Conservation (phyloP, 371 early-diverging fungal species). For the Mortierella sp. region DNA sequence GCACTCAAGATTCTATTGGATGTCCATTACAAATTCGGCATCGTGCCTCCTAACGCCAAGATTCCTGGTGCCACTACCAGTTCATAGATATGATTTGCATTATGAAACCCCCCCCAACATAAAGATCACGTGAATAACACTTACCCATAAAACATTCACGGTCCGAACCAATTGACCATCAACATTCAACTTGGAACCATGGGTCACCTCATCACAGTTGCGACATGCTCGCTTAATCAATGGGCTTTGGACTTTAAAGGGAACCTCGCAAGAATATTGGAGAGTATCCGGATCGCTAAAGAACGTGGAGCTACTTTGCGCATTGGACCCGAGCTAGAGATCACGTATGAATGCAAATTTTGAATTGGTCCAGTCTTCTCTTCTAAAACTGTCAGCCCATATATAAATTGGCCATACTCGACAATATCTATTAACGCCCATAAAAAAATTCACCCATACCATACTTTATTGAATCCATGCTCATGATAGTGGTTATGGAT, state of each 20-base stretch:
- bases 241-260: slow-evolving; percentile 98
- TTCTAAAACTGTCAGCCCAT: not conserved
- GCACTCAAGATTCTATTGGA: slow-evolving; percentile 75
- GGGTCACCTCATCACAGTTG: slow-evolving; percentile 75
- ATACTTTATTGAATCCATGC: no score
- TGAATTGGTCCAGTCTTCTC: slow-evolving; percentile 10
- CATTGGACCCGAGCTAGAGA: slow-evolving; percentile 97
- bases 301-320: slow-evolving; percentile 85
- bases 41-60: slow-evolving; percentile 47
- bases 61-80: slow-evolving; percentile 27
- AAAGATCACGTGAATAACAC: no score
- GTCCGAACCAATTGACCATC: not conserved
- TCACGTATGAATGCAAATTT: slow-evolving; percentile 72
- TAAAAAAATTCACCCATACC: no score
- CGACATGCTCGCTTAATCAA: slow-evolving; percentile 93
- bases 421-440: not conserved
- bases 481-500: slow-evolving; percentile 90
- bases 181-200: slow-evolving; percentile 37
- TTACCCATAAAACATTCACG: not conserved
- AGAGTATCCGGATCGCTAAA: slow-evolving; percentile 89
- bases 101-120: no score
- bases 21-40: slow-evolving; percentile 60
- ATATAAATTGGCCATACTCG: not conserved
- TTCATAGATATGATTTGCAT: no score
- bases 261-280: slow-evolving; percentile 87